These are phyloP conservation scores for Calycina marina DNA, from an alignment of 2,329 filamentous ascomycete species.

Conservation along the genomic window DNA sequence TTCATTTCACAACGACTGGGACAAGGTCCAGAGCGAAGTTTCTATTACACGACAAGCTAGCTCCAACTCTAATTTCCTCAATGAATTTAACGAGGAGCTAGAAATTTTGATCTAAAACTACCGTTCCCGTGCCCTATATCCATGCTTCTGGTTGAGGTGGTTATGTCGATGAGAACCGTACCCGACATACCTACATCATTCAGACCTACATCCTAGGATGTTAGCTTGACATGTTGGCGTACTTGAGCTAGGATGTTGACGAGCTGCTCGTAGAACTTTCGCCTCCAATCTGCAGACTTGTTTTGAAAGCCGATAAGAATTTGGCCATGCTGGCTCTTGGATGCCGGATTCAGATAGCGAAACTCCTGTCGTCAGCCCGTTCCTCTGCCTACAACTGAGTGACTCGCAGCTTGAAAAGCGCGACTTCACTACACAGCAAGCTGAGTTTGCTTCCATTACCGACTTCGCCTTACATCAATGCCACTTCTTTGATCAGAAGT, in stretches of 20 bases:
- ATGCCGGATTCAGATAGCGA: slow-evolving; percentile 5
- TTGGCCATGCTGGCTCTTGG: slow-evolving; percentile 4
- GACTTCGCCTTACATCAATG: slow-evolving; percentile 3
- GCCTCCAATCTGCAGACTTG: too few relatives aligned
- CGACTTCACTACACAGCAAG: slow-evolving; percentile 1
- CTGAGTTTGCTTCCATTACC: slow-evolving; percentile 2
- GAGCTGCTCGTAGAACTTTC: slow-evolving; percentile 5
- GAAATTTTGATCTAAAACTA: slow-evolving; percentile 2
- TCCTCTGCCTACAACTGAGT: slow-evolving; percentile 5
- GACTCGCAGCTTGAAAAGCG: slow-evolving; percentile 3
- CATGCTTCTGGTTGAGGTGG: slow-evolving; percentile 2
- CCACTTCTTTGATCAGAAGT: slow-evolving; percentile 2
- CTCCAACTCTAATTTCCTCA: neutral
- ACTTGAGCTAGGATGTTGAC: slow-evolving; percentile 2
- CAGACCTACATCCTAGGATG: slow-evolving; percentile 4
- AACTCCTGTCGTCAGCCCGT: slow-evolving; percentile 5
- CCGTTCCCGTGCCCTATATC: slow-evolving; percentile 3
- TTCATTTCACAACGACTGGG: slow-evolving; percentile 1
- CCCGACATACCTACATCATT: slow-evolving; percentile 4
- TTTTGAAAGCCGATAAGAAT: slow-evolving; percentile 6
- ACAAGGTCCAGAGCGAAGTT: slow-evolving; percentile 4
- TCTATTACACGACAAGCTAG: slow-evolving; percentile 2
- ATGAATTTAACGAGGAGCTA: slow-evolving; percentile 1
- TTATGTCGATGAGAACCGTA: slow-evolving; percentile 4
- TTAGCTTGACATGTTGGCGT: slow-evolving; percentile 4